Evolutionary conservation across 371 early-diverging fungal genomes (phyloP).

Genomic region (Mortierella sp.): DNA sequence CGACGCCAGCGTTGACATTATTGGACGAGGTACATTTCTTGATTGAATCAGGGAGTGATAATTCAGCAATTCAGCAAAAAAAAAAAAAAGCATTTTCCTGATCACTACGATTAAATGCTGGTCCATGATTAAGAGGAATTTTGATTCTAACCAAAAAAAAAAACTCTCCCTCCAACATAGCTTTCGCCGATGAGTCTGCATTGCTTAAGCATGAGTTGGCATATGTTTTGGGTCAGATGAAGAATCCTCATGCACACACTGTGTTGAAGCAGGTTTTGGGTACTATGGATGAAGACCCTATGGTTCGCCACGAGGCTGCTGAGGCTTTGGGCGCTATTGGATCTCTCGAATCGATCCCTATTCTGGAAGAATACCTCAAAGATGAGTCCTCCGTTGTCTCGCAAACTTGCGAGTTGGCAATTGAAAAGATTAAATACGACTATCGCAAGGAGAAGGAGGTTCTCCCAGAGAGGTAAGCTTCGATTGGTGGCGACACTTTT

Average conservation of each 20-base stretch:
- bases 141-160: too few relatives aligned
- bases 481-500: background rate
- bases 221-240: constrained; percentile 99
- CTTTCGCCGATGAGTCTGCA: constrained; percentile 90
- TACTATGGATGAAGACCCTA: constrained; percentile 85
- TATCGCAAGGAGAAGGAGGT: constrained; percentile 64
- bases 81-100: background rate
- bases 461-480: constrained; percentile 47
- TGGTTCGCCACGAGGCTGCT: constrained; percentile 99
- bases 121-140: background rate
- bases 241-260: constrained; percentile 84
- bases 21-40: constrained; percentile 78
- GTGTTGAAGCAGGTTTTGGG: constrained; percentile 78
- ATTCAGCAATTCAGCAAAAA: background rate
- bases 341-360: constrained; percentile 69
- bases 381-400: constrained; percentile 79
- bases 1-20: constrained; percentile 85
- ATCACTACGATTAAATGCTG: too few relatives aligned
- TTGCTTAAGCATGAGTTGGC: constrained; percentile 99
- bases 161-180: too few relatives aligned
- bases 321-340: constrained; percentile 98
- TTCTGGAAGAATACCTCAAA: constrained; percentile 80
- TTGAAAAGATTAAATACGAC: constrained; percentile 88
- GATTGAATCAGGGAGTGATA: background rate
- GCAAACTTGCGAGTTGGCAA: constrained; percentile 97